These are phyloP conservation scores for Sistotremastrum suecicum DNA, from an alignment of 768 basidiomycete genomes.

Conservation along the genomic window DNA sequence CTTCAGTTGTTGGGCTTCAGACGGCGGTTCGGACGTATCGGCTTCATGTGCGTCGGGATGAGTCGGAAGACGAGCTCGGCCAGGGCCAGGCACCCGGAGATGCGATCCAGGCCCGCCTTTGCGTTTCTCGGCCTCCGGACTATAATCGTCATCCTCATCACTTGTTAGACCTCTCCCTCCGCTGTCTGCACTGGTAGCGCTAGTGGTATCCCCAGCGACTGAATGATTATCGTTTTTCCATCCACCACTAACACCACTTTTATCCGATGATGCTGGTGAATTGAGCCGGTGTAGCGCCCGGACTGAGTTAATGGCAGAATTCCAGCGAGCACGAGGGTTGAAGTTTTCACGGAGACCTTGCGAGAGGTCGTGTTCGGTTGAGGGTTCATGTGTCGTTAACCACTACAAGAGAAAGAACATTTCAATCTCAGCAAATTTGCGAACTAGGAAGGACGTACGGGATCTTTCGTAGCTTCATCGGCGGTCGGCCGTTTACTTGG, in stretches of 20 bases:
- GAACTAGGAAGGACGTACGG: slow-evolving; percentile 27
- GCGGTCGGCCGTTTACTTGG: slow-evolving; percentile 62
- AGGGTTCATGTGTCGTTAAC: slow-evolving; percentile 53
- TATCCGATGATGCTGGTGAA: background rate
- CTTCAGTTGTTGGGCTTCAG: no score
- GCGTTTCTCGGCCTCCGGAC: slow-evolving; percentile 4
- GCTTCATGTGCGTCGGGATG: no score
- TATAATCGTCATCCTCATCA: slow-evolving; percentile 16
- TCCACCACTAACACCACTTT: slow-evolving; percentile 21
- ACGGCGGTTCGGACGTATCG: no score
- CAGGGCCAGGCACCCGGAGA: no score
- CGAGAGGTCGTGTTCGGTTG: slow-evolving; percentile 61
- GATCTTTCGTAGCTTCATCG: slow-evolving; percentile 48
- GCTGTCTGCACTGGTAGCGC: slow-evolving; percentile 13
- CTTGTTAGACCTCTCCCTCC: slow-evolving; percentile 18
- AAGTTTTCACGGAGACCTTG: slow-evolving; percentile 72
- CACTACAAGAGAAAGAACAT: slow-evolving; percentile 30
- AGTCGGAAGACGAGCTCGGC: no score
- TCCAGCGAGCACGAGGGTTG: slow-evolving; percentile 61
- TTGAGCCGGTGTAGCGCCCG: slow-evolving; percentile 22
- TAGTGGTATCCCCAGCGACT: no score
- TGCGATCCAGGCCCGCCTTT: background rate
- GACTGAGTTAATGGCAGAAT: slow-evolving; percentile 45
- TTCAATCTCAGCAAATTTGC: background rate
- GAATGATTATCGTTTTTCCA: slow-evolving; percentile 14